Percentiles rank a stretch among this genome's conserved stretches.
Conservation (phyloP, 345 rosid species). For the Corymbia maculata region DNA sequence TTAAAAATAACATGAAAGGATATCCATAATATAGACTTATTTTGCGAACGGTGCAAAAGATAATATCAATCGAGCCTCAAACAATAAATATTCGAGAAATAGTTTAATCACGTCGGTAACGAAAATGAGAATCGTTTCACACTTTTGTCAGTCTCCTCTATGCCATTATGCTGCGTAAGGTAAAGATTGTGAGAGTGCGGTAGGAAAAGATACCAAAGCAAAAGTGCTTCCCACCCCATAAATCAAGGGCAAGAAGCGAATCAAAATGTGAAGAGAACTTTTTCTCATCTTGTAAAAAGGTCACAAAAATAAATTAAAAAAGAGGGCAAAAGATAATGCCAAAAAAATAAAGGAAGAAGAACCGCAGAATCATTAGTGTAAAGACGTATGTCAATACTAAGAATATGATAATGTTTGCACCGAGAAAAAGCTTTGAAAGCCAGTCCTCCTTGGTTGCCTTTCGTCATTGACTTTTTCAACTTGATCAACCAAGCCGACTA, state of each 20-base stretch:
- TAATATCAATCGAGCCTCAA: neutral
- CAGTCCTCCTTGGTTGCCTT: neutral
- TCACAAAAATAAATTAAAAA: neutral
- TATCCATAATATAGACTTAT: neutral
- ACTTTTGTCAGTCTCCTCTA: neutral
- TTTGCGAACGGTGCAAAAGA: neutral
- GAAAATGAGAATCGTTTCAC: neutral
- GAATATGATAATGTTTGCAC: neutral
- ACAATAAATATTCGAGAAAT: neutral
- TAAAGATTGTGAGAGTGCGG: neutral
- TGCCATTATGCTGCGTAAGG: neutral
- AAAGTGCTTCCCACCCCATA: neutral
- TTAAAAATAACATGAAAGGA: neutral
- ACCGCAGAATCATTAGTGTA: neutral
- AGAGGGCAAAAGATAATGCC: neutral
- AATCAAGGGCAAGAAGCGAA: neutral
- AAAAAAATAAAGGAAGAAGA: neutral
- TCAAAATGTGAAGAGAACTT: neutral
- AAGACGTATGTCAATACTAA: neutral
- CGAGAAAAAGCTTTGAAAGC: neutral
- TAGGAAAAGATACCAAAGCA: neutral
- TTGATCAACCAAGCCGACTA: neutral
- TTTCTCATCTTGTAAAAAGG: neutral
- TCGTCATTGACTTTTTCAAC: neutral
- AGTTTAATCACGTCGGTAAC: neutral